phyloP scores from a whole-genome alignment of 495 filamentous ascomycete genomes.

The Neurospora tetraspora region DNA sequence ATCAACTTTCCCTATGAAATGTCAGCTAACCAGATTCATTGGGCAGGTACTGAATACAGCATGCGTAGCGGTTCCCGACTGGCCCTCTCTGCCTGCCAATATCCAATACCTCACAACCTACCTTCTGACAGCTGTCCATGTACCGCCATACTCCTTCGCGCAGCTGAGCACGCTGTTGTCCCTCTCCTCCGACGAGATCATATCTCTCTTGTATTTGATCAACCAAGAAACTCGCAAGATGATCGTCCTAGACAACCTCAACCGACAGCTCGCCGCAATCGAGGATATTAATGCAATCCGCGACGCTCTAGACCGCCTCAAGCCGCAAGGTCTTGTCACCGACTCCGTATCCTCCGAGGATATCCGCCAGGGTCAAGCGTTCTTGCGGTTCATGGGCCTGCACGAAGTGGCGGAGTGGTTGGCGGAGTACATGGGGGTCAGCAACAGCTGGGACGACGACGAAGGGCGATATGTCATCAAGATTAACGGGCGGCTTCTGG shows the following conservation, averaged over 20 bases:
- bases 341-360: conserved; percentile 2
- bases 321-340: conserved; percentile 1
- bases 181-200: neutral
- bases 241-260: neutral
- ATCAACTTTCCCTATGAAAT: neutral
- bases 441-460: neutral
- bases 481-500: neutral
- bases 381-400: conserved; percentile 6
- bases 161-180: neutral
- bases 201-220: neutral
- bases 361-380: conserved; percentile 4
- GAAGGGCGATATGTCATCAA: neutral
- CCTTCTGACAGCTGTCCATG: conserved; percentile 2
- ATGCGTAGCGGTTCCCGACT: neutral
- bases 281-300: neutral
- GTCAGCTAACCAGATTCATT: neutral
- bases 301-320: neutral
- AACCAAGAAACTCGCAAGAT: neutral
- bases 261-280: neutral
- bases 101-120: conserved; percentile 12
- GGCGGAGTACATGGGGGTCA: conserved; percentile 5
- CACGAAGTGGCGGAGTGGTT: conserved; percentile 1
- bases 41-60: neutral
- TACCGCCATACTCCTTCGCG: conserved; percentile 2
- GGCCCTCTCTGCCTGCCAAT: conserved; percentile 6